Evolutionary conservation across 1,284 basidiomycete species (phyloP).

Genomic region (Moniliella sp.): DNA sequence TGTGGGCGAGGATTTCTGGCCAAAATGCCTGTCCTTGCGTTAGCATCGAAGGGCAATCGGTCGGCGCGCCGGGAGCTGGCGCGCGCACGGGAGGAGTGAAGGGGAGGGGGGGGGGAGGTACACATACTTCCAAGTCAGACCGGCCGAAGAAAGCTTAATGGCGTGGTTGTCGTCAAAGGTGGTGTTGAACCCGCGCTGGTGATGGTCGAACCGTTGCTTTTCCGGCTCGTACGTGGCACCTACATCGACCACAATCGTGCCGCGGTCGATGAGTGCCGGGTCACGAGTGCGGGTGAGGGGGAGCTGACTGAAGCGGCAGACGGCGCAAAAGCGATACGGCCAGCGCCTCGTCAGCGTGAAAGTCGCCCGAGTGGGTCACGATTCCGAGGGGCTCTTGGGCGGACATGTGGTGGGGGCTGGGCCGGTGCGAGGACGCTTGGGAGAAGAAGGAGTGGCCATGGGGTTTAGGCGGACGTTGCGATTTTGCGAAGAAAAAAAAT

Average conservation of each 20-base stretch:
- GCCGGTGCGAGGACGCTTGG: no score
- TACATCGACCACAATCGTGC: conserved; percentile 92
- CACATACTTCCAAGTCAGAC: conserved; percentile 48
- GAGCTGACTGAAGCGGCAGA: conserved; percentile 48
- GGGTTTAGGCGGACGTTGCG: no score
- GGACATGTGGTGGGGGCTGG: no score
- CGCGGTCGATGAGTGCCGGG: conserved; percentile 52
- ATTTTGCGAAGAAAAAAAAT: no score
- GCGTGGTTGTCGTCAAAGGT: conserved; percentile 57
- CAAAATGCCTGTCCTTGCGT: conserved; percentile 57
- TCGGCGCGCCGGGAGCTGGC: no score
- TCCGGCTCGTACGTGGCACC: conserved; percentile 70
- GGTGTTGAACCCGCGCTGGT: conserved; percentile 77
- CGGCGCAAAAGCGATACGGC: conserved; percentile 72
- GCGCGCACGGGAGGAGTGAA: no score
- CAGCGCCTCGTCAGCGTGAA: conserved; percentile 79
- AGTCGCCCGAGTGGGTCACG: conserved; percentile 44
- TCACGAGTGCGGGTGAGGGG: conserved; percentile 45
- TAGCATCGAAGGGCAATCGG: not conserved
- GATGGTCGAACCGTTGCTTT: conserved; percentile 71
- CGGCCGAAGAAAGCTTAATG: conserved; percentile 80
- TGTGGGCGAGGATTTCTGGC: conserved; percentile 57
- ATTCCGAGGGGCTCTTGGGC: no score
- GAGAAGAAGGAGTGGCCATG: no score
- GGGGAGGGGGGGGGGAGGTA: no score